Evolutionary conservation across 352 stramenopile genomes (phyloP).

Genomic region (Globisporangium yorkense): DNA sequence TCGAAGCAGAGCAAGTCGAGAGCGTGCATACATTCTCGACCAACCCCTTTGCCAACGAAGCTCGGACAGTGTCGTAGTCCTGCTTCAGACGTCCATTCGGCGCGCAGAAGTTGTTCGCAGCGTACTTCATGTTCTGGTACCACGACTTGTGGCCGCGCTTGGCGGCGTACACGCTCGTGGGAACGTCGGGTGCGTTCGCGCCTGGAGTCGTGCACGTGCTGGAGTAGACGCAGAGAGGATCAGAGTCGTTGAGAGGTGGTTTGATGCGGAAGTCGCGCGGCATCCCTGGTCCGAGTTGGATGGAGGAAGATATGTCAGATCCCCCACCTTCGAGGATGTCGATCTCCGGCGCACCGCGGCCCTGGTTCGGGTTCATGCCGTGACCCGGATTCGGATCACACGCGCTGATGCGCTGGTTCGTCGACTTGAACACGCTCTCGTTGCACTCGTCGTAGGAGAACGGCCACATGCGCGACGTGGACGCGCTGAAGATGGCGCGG

Average conservation of each 20-base stretch:
- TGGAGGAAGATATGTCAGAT: no score
- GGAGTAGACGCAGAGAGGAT: slow-evolving; percentile 3
- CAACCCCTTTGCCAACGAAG: no score
- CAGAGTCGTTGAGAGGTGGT: no score
- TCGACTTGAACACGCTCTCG: slow-evolving; percentile 38
- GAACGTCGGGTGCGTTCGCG: slow-evolving; percentile 37
- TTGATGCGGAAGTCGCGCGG: slow-evolving; percentile 41
- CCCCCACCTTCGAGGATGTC: slow-evolving; percentile 91
- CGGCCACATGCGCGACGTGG: slow-evolving; percentile 91
- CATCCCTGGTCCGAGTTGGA: slow-evolving; percentile 79
- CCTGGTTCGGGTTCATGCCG: slow-evolving; percentile 85
- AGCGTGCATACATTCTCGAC: no score
- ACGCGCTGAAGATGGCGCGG: no score
- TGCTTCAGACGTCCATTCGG: no score
- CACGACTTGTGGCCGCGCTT: slow-evolving; percentile 53
- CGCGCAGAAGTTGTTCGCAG: slow-evolving; percentile 54
- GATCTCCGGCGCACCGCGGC: slow-evolving; percentile 93
- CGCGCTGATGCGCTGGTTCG: slow-evolving; percentile 76
- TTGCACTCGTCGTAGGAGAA: slow-evolving; percentile 95
- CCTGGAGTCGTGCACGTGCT: slow-evolving; percentile 38
- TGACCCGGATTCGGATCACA: slow-evolving; percentile 90
- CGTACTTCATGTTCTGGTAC: slow-evolving; percentile 63
- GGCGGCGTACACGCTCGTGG: slow-evolving; percentile 29
- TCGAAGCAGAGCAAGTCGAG: no score
- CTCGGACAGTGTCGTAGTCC: no score